Percentiles rank a stretch among this genome's conserved stretches.
These are phyloP conservation scores for Akebia trifoliata DNA, from an alignment of 164 flowering plant species.

Conservation along the genomic window DNA sequence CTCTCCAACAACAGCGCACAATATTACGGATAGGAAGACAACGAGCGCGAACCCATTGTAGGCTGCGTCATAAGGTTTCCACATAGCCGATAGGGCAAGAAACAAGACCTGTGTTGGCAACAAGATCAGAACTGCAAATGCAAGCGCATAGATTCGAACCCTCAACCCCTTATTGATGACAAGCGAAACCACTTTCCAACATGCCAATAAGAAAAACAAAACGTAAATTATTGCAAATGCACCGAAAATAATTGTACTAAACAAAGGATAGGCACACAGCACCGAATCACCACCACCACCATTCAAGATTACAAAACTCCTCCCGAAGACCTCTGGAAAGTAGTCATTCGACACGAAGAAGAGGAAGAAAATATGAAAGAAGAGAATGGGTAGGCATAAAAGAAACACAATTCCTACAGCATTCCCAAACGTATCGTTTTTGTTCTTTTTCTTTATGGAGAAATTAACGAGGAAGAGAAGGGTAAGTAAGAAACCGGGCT, in stretches of 20 bases:
- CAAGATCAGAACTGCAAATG: conserved; percentile 25
- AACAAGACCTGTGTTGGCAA: conserved; percentile 33
- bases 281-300: conserved; percentile 16
- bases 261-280: conserved; percentile 49
- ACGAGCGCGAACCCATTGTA: conserved; percentile 23
- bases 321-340: conserved; percentile 19
- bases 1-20: conserved; percentile 46
- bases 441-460: conserved; percentile 35
- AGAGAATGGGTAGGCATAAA: conserved; percentile 34
- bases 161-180: conserved; percentile 65
- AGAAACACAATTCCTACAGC: conserved; percentile 13
- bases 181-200: conserved; percentile 38
- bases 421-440: conserved; percentile 11
- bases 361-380: conserved; percentile 31
- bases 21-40: conserved; percentile 25
- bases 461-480: conserved; percentile 51
- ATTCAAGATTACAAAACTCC: conserved; percentile 11
- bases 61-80: conserved; percentile 29
- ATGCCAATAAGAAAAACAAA: conserved; percentile 37
- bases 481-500: conserved; percentile 58
- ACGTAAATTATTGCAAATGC: conserved; percentile 35
- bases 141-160: conserved; percentile 37
- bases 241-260: conserved; percentile 34
- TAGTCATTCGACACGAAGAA: conserved; percentile 15
- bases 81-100: conserved; percentile 31